Evolutionary conservation across 2,329 filamentous ascomycete species (phyloP).

Genomic region (Hypoxylon sp.): DNA sequence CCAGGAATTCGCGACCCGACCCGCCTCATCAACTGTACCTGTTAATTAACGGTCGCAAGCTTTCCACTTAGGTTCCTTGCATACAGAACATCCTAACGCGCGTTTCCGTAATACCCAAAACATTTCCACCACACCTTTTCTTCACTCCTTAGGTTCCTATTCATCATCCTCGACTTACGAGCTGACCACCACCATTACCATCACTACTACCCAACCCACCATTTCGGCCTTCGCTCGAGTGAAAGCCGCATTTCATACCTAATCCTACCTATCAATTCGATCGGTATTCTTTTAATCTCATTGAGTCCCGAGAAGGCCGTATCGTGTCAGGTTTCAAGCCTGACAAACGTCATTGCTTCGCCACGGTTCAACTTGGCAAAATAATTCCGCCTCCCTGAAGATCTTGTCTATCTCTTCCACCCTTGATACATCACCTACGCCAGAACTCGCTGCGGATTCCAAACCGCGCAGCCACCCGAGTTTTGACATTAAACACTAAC

Average conservation of each 20-base stretch:
- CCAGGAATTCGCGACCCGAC: slow-evolving; percentile 28
- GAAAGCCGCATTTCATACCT: slow-evolving; percentile 36
- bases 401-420: slow-evolving; percentile 39
- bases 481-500: slow-evolving; percentile 27
- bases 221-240: slow-evolving; percentile 16
- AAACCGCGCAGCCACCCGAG: slow-evolving; percentile 32
- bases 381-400: slow-evolving; percentile 41
- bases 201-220: slow-evolving; percentile 1
- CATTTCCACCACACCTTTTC: slow-evolving; percentile 13
- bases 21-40: slow-evolving; percentile 12
- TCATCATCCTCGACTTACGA: slow-evolving; percentile 35
- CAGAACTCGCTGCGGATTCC: slow-evolving; percentile 31
- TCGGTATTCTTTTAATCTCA: slow-evolving; percentile 39
- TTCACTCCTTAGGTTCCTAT: slow-evolving; percentile 23
- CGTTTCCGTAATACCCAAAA: slow-evolving; percentile 33
- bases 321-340: slow-evolving; percentile 38
- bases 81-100: slow-evolving; percentile 39
- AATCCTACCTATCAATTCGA: slow-evolving; percentile 42
- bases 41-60: slow-evolving; percentile 15
- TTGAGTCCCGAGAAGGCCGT: slow-evolving; percentile 20
- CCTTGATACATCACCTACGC: slow-evolving; percentile 38
- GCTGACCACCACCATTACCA: slow-evolving; percentile 26
- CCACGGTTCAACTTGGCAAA: slow-evolving; percentile 33
- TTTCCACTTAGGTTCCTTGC: slow-evolving; percentile 41
- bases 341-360: slow-evolving; percentile 42